A percentile compares a stretch with the other conserved stretches of the same genome.
Evolutionary conservation across 495 filamentous ascomycete species (phyloP).

Genomic region (Lentithecium fluviatile): DNA sequence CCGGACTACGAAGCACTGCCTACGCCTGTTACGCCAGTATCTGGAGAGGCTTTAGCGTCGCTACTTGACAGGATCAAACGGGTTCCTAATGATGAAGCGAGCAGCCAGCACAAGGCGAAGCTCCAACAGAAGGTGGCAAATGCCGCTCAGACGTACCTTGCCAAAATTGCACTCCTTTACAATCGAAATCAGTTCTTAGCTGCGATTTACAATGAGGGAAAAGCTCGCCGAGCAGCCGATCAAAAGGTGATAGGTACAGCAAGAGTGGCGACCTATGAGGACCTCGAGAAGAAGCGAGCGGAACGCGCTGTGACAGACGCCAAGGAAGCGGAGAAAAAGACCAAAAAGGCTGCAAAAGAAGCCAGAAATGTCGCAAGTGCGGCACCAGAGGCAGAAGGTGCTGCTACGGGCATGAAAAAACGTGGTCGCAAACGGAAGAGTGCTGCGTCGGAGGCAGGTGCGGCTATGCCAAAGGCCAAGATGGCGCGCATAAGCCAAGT

Average conservation of each 20-base stretch:
- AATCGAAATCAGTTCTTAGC: slow-evolving; percentile 1
- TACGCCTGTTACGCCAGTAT: too few relatives aligned
- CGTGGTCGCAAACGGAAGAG: slow-evolving; percentile 1
- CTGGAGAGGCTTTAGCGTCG: too few relatives aligned
- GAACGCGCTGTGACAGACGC: background rate
- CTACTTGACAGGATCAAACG: too few relatives aligned
- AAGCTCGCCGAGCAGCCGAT: background rate
- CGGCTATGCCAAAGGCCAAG: slow-evolving; percentile 4
- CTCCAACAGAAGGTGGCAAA: background rate
- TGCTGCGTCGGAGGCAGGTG: slow-evolving; percentile 7
- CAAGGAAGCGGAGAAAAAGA: slow-evolving; percentile 5
- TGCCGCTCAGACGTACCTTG: background rate
- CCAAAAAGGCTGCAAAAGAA: slow-evolving; percentile 6
- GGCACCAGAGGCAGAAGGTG: slow-evolving; percentile 1
- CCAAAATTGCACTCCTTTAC: background rate
- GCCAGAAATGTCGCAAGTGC: slow-evolving; percentile 2
- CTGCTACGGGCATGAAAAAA: slow-evolving; percentile 4
- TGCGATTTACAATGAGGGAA: background rate
- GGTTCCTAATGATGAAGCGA: too few relatives aligned
- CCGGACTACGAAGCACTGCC: too few relatives aligned
- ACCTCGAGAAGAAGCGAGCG: slow-evolving; percentile 1
- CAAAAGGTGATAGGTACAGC: background rate
- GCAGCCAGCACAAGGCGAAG: too few relatives aligned
- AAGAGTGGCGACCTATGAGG: background rate
- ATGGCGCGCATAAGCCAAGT: slow-evolving; percentile 1